A percentile compares a stretch with the other conserved stretches of the same genome.
These are phyloP conservation scores for Cylindrotheca closterium DNA, from an alignment of 108 stramenopile genomes.

Conservation along the genomic window DNA sequence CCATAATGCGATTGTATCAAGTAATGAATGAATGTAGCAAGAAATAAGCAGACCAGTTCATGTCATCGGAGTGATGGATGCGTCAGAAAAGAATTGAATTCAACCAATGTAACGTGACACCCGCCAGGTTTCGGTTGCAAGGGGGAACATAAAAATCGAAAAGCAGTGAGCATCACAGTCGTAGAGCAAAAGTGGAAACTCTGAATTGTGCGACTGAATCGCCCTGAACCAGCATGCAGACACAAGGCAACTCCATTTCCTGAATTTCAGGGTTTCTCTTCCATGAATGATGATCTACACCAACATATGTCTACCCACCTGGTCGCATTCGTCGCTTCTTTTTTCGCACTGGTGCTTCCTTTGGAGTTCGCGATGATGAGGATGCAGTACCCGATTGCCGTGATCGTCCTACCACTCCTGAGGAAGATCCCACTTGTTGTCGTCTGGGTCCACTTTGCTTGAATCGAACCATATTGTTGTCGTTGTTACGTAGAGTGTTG, in stretches of 20 bases:
- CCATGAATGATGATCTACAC: background rate
- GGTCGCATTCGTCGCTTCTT: slow-evolving; percentile 63
- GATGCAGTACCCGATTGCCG: background rate
- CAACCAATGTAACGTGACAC: background rate
- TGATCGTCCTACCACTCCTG: slow-evolving; percentile 20
- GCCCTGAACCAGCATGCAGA: no score
- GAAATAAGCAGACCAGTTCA: background rate
- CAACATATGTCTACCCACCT: slow-evolving; percentile 24
- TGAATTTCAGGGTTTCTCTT: no score
- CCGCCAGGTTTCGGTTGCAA: background rate
- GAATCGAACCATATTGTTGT: slow-evolving; percentile 28
- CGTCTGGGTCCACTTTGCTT: slow-evolving; percentile 21
- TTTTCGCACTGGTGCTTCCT: slow-evolving; percentile 19
- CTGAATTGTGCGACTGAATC: no score
- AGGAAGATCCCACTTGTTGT: background rate
- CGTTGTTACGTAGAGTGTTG: no score
- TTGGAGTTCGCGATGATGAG: background rate
- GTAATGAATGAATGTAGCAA: background rate
- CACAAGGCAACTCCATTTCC: no score
- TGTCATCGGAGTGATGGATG: background rate
- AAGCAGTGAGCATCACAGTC: background rate
- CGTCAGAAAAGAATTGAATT: background rate
- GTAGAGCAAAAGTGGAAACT: no score
- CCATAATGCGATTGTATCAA: background rate
- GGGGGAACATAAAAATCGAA: background rate